Evolutionary conservation across 768 basidiomycete genomes (phyloP).

Genomic region (Lentinula edodes): DNA sequence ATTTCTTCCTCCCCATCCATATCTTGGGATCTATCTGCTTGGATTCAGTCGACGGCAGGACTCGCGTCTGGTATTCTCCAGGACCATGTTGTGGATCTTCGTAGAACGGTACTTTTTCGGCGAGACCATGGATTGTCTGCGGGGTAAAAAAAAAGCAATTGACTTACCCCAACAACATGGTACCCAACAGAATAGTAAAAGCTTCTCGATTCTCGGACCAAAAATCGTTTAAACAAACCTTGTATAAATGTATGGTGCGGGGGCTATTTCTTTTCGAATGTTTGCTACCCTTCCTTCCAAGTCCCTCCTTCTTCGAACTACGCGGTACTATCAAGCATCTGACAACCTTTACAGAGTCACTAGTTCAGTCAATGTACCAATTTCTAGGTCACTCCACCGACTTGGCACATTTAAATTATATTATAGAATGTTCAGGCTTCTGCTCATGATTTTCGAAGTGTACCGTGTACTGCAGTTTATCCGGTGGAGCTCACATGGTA

Average conservation of each 20-base stretch:
- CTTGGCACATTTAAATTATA: no score
- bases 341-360: background rate
- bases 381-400: no score
- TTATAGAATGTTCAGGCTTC: no score
- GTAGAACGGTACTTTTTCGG: slow-evolving; percentile 10
- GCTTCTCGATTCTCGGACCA: background rate
- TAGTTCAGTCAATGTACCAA: no score
- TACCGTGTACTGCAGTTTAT: no score
- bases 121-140: slow-evolving; percentile 7
- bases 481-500: no score
- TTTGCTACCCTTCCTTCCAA: background rate
- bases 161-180: background rate
- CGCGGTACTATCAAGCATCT: background rate
- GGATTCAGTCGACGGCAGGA: background rate
- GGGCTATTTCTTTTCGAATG: background rate
- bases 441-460: no score
- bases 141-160: slow-evolving; percentile 1
- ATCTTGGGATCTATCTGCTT: no score
- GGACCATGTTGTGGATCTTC: background rate
- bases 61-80: background rate
- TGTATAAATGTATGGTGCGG: background rate
- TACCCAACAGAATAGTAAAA: background rate
- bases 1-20: no score
- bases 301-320: background rate
- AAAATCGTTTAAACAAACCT: background rate